phyloP scores from a whole-genome alignment of 2,329 filamentous ascomycete genomes.

The Calonectria hongkongensis region DNA sequence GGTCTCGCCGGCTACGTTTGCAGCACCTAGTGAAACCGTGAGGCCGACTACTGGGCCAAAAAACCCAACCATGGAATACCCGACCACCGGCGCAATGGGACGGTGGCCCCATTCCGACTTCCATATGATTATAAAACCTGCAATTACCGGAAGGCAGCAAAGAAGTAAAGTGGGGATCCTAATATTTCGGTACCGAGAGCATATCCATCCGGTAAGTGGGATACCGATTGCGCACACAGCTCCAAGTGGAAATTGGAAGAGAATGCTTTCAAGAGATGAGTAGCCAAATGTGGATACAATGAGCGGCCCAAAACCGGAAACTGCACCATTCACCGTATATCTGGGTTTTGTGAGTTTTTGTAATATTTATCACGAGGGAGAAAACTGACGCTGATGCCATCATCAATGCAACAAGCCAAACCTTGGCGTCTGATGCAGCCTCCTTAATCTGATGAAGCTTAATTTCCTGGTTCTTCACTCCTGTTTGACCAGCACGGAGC shows the following conservation, averaged over 20 bases:
- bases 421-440: slow-evolving; percentile 1
- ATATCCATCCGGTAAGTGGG: background rate
- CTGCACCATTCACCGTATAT: slow-evolving; percentile 2
- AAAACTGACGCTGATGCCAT: slow-evolving; percentile 10
- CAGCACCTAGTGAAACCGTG: background rate
- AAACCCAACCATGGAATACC: slow-evolving; percentile 4
- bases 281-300: slow-evolving; percentile 11
- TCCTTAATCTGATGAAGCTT: background rate
- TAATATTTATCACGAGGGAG: background rate
- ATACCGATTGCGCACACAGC: background rate
- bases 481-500: background rate
- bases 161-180: background rate
- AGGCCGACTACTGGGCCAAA: background rate
- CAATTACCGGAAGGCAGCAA: slow-evolving; percentile 1
- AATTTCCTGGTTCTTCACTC: background rate
- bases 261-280: slow-evolving; percentile 7
- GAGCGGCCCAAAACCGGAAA: background rate
- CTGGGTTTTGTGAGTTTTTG: background rate
- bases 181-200: background rate
- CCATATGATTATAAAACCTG: slow-evolving; percentile 1
- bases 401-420: slow-evolving; percentile 10
- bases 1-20: slow-evolving; percentile 1
- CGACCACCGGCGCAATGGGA: background rate
- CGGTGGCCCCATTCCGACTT: slow-evolving; percentile 8
- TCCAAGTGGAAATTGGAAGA: slow-evolving; percentile 2